Percentiles rank a stretch among this genome's conserved stretches.
Evolutionary conservation across 768 basidiomycete genomes (phyloP).

Genomic region (Leccinum uliginosum): DNA sequence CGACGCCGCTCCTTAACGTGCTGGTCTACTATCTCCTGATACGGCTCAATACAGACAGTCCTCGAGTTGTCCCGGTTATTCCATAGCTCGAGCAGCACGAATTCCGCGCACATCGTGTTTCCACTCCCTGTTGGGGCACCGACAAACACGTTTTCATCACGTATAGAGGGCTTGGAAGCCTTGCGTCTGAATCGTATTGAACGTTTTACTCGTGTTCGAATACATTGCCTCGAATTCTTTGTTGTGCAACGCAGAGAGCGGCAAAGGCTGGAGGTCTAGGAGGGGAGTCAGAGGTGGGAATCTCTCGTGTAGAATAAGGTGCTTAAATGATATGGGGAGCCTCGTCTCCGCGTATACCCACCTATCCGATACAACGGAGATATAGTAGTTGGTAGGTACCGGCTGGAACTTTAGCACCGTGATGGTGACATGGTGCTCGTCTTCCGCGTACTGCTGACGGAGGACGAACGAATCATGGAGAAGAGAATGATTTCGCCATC

Average conservation of each 20-base stretch:
- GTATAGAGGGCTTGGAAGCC: constrained; percentile 98
- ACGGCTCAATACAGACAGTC: constrained; percentile 94
- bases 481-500: constrained; percentile 96
- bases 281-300: constrained; percentile 92
- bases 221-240: constrained; percentile 89
- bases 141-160: constrained; percentile 92
- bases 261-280: constrained; percentile 87
- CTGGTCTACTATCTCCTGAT: constrained; percentile 95
- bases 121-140: constrained; percentile 96
- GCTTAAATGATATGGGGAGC: constrained; percentile 94
- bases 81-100: constrained; percentile 93
- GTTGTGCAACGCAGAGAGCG: constrained; percentile 89
- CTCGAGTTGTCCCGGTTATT: constrained; percentile 75
- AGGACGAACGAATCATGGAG: constrained; percentile 91
- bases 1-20: constrained; percentile 84
- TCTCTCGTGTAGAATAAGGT: constrained; percentile 94
- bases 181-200: constrained; percentile 99
- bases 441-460: constrained; percentile 85
- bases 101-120: constrained; percentile 97
- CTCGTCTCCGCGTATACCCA: constrained; percentile 96
- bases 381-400: constrained; percentile 97
- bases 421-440: constrained; percentile 91
- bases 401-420: constrained; percentile 97
- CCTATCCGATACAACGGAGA: constrained; percentile 89
- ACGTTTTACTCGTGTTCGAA: constrained; percentile 69